Percentiles rank a stretch among this genome's conserved stretches.
phyloP scores from a whole-genome alignment of 2,329 filamentous ascomycete genomes.

The Chaetomium olivaceum region DNA sequence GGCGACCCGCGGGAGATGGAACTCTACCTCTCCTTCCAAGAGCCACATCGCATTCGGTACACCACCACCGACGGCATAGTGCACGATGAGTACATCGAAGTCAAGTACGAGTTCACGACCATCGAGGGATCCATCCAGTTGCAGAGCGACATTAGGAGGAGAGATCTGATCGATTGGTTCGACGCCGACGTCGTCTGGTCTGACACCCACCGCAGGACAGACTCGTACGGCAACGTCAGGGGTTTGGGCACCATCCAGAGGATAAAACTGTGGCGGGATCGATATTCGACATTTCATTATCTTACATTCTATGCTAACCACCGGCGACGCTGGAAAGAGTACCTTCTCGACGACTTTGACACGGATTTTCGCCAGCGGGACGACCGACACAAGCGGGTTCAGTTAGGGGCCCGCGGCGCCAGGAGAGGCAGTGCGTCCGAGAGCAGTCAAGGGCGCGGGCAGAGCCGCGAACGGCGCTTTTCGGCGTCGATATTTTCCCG shows the following conservation, averaged over 20 bases:
- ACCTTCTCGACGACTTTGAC: constrained; percentile 50
- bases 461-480: constrained; percentile 42
- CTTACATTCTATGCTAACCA: constrained; percentile 52
- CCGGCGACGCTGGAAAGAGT: constrained; percentile 50
- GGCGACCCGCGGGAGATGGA: constrained; percentile 53
- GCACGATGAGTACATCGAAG: constrained; percentile 50
- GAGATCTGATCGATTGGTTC: constrained; percentile 52
- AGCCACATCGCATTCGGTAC: constrained; percentile 52
- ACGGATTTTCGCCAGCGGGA: constrained; percentile 49
- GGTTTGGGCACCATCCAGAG: constrained; percentile 54
- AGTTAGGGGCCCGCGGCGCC: constrained; percentile 44
- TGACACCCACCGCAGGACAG: constrained; percentile 50
- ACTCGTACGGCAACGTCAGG: constrained; percentile 51
- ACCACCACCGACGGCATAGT: constrained; percentile 50
- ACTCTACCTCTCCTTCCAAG: constrained; percentile 50
- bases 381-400: constrained; percentile 48
- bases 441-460: constrained; percentile 29
- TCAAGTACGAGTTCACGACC: constrained; percentile 54
- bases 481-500: constrained; percentile 46
- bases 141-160: constrained; percentile 50
- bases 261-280: constrained; percentile 54
- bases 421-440: constrained; percentile 47
- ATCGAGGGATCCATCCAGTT: constrained; percentile 50
- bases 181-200: constrained; percentile 56
- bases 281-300: constrained; percentile 50